phyloP scores from a whole-genome alignment of 805 yeast genomes.

The Candida patagonica region DNA sequence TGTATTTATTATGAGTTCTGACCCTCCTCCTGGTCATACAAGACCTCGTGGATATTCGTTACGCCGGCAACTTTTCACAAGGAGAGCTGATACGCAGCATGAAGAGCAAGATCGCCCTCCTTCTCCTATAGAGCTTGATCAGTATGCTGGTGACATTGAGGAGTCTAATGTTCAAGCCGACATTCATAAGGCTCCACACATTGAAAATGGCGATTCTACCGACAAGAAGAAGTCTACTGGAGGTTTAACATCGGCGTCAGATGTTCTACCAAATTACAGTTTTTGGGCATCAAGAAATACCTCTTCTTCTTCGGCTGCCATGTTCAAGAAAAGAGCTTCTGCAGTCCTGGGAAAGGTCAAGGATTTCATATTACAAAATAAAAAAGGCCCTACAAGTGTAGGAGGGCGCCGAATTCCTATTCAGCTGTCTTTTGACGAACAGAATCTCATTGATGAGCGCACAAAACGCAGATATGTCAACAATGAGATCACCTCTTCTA shows the following conservation, averaged over 20 bases:
- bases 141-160: background rate
- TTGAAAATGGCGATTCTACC: background rate
- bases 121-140: constrained; percentile 28
- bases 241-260: constrained; percentile 5
- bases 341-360: constrained; percentile 1
- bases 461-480: constrained; percentile 47
- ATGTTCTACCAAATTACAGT: constrained; percentile 19
- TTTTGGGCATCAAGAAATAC: constrained; percentile 17
- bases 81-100: constrained; percentile 18
- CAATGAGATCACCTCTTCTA: constrained; percentile 76
- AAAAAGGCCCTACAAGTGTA: constrained; percentile 39
- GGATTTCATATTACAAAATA: constrained; percentile 23
- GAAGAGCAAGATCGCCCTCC: constrained; percentile 8
- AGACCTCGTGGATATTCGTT: constrained; percentile 49
- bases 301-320: background rate
- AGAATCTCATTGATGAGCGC: constrained; percentile 55
- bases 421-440: constrained; percentile 31
- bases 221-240: background rate
- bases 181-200: background rate
- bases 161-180: background rate
- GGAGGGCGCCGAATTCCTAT: constrained; percentile 76
- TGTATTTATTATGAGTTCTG: too few relatives aligned
- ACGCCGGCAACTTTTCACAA: constrained; percentile 55
- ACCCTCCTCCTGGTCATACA: background rate
- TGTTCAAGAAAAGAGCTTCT: background rate